Evolutionary conservation across 2,329 filamentous ascomycete genomes (phyloP).

Genomic region (Hypoxylon sp.): DNA sequence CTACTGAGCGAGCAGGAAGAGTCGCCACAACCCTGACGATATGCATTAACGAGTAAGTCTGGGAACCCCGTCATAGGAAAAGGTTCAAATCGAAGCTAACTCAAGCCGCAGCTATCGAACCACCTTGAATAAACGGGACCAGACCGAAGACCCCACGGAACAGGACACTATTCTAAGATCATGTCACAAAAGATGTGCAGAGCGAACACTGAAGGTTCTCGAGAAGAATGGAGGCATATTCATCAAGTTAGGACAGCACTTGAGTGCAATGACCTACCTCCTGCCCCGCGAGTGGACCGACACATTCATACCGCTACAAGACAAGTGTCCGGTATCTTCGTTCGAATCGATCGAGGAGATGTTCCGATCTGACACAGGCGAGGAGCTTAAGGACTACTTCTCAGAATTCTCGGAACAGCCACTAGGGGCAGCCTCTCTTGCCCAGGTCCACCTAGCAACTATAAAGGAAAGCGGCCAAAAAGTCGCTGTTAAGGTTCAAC

Average conservation of each 20-base stretch:
- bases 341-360: conserved; percentile 87
- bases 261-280: conserved; percentile 96
- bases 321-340: conserved; percentile 93
- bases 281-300: conserved; percentile 92
- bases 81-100: conserved; percentile 27
- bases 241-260: conserved; percentile 95
- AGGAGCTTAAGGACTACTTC: conserved; percentile 84
- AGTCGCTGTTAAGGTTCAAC: conserved; percentile 97
- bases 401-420: conserved; percentile 84
- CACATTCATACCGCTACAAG: conserved; percentile 95
- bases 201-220: conserved; percentile 85
- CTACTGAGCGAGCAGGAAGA: conserved; percentile 81
- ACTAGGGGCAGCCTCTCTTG: conserved; percentile 92
- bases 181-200: conserved; percentile 93
- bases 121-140: conserved; percentile 79
- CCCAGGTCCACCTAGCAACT: conserved; percentile 91
- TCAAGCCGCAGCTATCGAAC: conserved; percentile 78
- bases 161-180: conserved; percentile 77
- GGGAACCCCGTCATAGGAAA: conserved; percentile 36
- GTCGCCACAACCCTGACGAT: conserved; percentile 81
- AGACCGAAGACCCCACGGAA: conserved; percentile 72
- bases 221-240: conserved; percentile 99
- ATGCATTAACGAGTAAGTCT: conserved; percentile 86
- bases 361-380: conserved; percentile 86
- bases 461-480: conserved; percentile 84